Evolutionary conservation across 345 rosid species (phyloP).

Genomic region (Raphanus sativus): DNA sequence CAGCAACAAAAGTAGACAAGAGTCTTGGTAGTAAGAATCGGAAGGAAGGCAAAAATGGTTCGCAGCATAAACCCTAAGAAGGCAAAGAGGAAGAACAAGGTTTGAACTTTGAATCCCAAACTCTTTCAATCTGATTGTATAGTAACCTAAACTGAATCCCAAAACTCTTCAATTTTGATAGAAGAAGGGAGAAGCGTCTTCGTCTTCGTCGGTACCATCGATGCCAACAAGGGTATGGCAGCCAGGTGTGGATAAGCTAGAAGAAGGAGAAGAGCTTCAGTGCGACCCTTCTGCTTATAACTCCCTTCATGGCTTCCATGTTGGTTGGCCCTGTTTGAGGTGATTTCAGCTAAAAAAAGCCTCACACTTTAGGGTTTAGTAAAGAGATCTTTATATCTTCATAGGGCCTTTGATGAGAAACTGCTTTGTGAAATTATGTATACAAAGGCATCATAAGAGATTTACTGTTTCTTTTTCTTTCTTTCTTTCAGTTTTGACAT

Average conservation of each 20-base stretch:
- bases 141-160: background rate
- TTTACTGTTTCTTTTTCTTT: too few relatives aligned
- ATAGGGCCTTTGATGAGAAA: too few relatives aligned
- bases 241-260: constrained; percentile 93
- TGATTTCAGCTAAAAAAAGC: constrained; percentile 5
- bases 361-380: background rate
- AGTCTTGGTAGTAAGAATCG: background rate
- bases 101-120: constrained; percentile 20
- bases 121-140: background rate
- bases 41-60: constrained; percentile 49
- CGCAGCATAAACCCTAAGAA: constrained; percentile 73
- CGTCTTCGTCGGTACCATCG: constrained; percentile 48
- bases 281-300: constrained; percentile 90
- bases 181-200: constrained; percentile 57
- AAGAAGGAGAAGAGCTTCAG: constrained; percentile 96
- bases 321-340: constrained; percentile 99
- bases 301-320: constrained; percentile 84
- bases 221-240: constrained; percentile 87
- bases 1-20: background rate
- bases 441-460: too few relatives aligned
- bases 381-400: too few relatives aligned
- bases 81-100: constrained; percentile 80
- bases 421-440: too few relatives aligned
- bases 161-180: background rate
- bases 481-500: background rate